Evolutionary conservation across 257 asterid species (phyloP).

Genomic region (Eustoma russellianum): DNA sequence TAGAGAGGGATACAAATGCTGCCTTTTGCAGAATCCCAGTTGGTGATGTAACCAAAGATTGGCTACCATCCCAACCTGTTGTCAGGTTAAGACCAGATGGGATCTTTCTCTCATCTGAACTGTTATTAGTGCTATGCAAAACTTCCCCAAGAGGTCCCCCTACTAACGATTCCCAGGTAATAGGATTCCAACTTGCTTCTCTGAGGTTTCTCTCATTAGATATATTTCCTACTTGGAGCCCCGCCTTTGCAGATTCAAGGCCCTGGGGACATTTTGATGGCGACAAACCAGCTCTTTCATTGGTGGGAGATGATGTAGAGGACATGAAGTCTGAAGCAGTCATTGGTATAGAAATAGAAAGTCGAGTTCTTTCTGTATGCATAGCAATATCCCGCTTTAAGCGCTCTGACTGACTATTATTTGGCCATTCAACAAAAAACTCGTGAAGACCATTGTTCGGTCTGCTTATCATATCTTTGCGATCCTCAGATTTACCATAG

Average conservation of each 20-base stretch:
- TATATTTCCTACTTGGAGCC: conserved; percentile 36
- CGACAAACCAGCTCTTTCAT: conserved; percentile 25
- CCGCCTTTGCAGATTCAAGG: conserved; percentile 46
- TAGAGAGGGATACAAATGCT: conserved; percentile 52
- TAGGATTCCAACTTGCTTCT: conserved; percentile 50
- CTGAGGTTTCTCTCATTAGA: conserved; percentile 19
- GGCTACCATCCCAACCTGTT: conserved; percentile 51
- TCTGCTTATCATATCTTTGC: conserved; percentile 13
- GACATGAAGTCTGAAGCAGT: conserved; percentile 48
- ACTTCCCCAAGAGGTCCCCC: conserved; percentile 98
- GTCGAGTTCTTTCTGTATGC: conserved; percentile 48
- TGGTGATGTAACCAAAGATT: conserved; percentile 54
- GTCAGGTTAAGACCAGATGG: conserved; percentile 44
- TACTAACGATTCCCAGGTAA: conserved; percentile 55
- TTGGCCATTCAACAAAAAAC: conserved; percentile 70
- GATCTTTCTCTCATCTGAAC: conserved; percentile 20
- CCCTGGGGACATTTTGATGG: conserved; percentile 33
- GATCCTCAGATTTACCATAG: conserved; percentile 16
- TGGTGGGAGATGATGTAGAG: conserved; percentile 41
- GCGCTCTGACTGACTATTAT: conserved; percentile 18
- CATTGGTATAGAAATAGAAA: conserved; percentile 65
- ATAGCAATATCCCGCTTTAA: conserved; percentile 36
- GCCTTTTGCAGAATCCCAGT: conserved; percentile 85
- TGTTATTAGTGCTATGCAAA: conserved; percentile 37
- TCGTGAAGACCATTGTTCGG: conserved; percentile 38